A percentile compares a stretch with the other conserved stretches of the same genome.
Evolutionary conservation across 176 grass and related monocot genomes (phyloP).

Genomic region (Aegilops sharonensis): DNA sequence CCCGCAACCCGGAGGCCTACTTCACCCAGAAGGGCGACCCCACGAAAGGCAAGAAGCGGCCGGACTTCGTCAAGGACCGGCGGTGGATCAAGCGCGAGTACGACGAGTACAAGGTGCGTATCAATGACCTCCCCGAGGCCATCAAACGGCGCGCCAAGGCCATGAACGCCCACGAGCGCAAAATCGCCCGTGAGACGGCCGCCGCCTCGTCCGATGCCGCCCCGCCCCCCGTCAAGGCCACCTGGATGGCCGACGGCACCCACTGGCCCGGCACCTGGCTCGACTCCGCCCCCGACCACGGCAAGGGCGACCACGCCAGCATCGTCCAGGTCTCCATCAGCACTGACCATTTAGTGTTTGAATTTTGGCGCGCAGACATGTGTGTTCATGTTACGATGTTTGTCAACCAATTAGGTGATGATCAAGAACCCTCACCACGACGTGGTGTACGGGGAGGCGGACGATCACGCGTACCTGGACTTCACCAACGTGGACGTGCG

Average conservation of each 20-base stretch:
- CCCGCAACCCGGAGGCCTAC: slow-evolving; percentile 79
- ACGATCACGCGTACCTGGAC: slow-evolving; percentile 64
- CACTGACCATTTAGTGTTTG: background rate
- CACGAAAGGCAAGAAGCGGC: slow-evolving; percentile 69
- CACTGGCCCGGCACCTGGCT: slow-evolving; percentile 86
- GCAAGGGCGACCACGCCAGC: slow-evolving; percentile 83
- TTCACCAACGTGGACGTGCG: slow-evolving; percentile 71
- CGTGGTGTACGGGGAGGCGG: slow-evolving; percentile 36
- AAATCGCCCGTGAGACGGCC: slow-evolving; percentile 39
- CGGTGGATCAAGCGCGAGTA: slow-evolving; percentile 91
- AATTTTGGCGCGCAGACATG: background rate
- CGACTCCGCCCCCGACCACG: slow-evolving; percentile 56
- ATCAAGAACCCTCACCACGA: slow-evolving; percentile 67
- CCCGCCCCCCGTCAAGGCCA: slow-evolving; percentile 32
- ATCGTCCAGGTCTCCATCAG: slow-evolving; percentile 55
- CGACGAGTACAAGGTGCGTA: slow-evolving; percentile 82
- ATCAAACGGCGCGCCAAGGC: slow-evolving; percentile 60
- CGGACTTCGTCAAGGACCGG: slow-evolving; percentile 86
- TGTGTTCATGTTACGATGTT: background rate
- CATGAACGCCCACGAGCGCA: slow-evolving; percentile 56
- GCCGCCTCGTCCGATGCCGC: slow-evolving; percentile 3
- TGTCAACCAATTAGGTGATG: slow-evolving; percentile 41
- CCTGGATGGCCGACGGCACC: slow-evolving; percentile 85
- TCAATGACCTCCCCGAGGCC: slow-evolving; percentile 67
- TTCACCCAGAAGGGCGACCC: slow-evolving; percentile 76